Evolutionary conservation across 2,329 filamentous ascomycete genomes (phyloP).

Genomic region (Sphaerulina musiva): DNA sequence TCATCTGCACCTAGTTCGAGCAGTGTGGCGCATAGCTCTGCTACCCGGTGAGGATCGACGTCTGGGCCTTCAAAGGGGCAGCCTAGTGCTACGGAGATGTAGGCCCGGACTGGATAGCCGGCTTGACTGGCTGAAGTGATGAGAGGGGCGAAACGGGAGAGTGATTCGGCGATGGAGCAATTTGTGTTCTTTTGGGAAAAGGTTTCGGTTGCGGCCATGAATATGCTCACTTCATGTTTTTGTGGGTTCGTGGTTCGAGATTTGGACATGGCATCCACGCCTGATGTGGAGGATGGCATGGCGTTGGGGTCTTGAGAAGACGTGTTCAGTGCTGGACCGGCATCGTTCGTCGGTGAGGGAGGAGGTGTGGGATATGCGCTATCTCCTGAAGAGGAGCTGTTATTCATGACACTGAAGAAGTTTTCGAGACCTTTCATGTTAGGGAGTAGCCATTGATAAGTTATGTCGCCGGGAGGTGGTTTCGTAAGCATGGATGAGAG

Average conservation of each 20-base stretch:
- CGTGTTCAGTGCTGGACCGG: slow-evolving; percentile 38
- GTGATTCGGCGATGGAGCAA: slow-evolving; percentile 67
- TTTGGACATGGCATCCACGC: slow-evolving; percentile 47
- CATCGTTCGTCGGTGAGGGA: slow-evolving; percentile 33
- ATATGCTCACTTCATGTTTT: slow-evolving; percentile 65
- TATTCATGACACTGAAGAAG: slow-evolving; percentile 49
- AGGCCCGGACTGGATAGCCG: slow-evolving; percentile 65
- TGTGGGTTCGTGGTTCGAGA: slow-evolving; percentile 17
- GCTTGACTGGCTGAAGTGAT: slow-evolving; percentile 60
- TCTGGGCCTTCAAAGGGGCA: slow-evolving; percentile 68
- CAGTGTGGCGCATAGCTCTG: slow-evolving; percentile 56
- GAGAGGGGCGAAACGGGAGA: slow-evolving; percentile 63
- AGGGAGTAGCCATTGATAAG: slow-evolving; percentile 74
- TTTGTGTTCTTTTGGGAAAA: slow-evolving; percentile 80
- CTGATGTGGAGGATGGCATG: slow-evolving; percentile 35
- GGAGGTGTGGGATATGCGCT: slow-evolving; percentile 47
- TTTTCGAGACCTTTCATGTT: slow-evolving; percentile 66
- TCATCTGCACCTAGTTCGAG: slow-evolving; percentile 86
- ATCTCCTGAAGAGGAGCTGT: slow-evolving; percentile 31
- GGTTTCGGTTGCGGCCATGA: slow-evolving; percentile 72
- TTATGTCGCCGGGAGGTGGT: slow-evolving; percentile 53
- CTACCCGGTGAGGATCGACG: slow-evolving; percentile 54
- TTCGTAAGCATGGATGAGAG: slow-evolving; percentile 60
- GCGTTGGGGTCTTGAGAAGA: slow-evolving; percentile 40
- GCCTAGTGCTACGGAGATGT: slow-evolving; percentile 73